phyloP scores from a whole-genome alignment of 305 asterid species.

The Fraxinus dipetala region DNA sequence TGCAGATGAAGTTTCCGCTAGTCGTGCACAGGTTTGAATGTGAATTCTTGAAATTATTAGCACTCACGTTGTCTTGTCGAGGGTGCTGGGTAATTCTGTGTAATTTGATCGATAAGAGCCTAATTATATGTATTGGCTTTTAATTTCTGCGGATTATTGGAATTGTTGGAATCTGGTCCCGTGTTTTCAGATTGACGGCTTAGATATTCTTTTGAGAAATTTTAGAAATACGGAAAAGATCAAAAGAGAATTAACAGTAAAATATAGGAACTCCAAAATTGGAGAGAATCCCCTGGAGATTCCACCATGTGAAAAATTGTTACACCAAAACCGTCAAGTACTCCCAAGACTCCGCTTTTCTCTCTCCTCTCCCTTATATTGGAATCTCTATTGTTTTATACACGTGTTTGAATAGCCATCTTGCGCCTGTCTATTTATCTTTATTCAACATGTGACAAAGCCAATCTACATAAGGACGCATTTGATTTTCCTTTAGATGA shows the following conservation, averaged over 20 bases:
- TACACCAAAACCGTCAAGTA: neutral
- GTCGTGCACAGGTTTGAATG: conserved; percentile 53
- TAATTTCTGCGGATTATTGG: neutral
- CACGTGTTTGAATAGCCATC: neutral
- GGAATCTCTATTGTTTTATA: neutral
- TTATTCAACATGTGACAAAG: neutral
- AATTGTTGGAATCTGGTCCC: neutral
- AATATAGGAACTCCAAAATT: neutral
- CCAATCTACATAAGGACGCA: neutral
- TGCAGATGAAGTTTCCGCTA: conserved; percentile 46
- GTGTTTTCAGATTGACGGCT: neutral
- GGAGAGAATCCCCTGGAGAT: neutral
- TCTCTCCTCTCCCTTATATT: neutral
- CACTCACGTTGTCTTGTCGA: neutral
- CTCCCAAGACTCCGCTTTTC: neutral
- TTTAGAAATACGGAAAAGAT: neutral
- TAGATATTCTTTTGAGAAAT: neutral
- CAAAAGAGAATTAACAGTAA: neutral
- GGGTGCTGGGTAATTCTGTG: neutral
- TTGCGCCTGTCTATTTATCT: neutral
- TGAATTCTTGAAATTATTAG: neutral
- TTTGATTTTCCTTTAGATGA: neutral
- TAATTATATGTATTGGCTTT: neutral
- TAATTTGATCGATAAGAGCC: neutral
- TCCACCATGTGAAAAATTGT: neutral